Evolutionary conservation across 73 alveolate species (phyloP).

Genomic region (Stentor roeselii): DNA sequence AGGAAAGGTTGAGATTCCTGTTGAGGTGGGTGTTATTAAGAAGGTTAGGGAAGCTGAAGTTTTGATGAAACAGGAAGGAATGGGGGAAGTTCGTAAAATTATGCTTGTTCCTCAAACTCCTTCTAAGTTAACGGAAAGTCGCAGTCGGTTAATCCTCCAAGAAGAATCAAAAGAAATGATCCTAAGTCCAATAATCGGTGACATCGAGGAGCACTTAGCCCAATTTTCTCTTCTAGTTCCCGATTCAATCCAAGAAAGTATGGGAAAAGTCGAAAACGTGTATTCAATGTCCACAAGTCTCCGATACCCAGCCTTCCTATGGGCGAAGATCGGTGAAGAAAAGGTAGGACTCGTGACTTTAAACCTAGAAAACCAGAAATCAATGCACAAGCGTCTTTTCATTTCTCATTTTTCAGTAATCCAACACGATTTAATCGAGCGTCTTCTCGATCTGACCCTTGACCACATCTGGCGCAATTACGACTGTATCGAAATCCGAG

Average conservation of each 20-base stretch:
- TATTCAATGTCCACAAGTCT: not conserved
- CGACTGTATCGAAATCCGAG: not conserved
- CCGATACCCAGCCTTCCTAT: slow-evolving; percentile 9
- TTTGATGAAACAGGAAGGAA: not conserved
- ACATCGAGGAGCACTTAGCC: not conserved
- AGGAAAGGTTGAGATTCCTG: not conserved
- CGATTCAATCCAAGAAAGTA: not conserved
- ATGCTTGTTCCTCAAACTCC: not conserved
- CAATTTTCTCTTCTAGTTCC: not conserved
- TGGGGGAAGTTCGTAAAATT: not conserved
- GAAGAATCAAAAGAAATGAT: not conserved
- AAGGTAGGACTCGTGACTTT: slow-evolving; percentile 5
- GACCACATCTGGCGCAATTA: slow-evolving; percentile 8
- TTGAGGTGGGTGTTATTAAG: not conserved
- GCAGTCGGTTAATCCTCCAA: not conserved
- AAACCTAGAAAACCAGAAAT: slow-evolving; percentile 24
- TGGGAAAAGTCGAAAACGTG: slow-evolving; percentile 17
- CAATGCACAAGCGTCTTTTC: slow-evolving; percentile 9
- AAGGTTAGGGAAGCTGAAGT: not conserved
- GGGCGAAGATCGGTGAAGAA: not conserved
- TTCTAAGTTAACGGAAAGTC: not conserved
- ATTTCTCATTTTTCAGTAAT: slow-evolving; percentile 9
- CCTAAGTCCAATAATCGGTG: not conserved
- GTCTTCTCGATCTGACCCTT: not conserved
- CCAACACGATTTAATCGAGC: not conserved